Evolutionary conservation across 116 monocot species (phyloP), one percentile per base, ranked within the genome.

Genomic region (Cymodocea nodosa): DNA sequence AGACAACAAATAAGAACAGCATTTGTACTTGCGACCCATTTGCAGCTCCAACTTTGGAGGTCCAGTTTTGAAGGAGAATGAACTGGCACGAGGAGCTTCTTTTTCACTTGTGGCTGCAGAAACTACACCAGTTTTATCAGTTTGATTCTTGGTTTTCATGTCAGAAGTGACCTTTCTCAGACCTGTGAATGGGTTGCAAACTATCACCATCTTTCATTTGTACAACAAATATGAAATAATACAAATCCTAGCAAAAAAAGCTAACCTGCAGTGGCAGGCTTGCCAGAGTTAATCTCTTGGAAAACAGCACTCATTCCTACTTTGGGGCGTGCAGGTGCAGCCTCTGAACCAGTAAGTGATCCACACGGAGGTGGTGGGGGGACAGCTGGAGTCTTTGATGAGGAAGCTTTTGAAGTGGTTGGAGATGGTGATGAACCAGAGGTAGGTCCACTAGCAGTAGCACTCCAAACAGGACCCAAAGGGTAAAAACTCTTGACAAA

Each of bases 1-100:
- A 72, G 56, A 52, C 57, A 20, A 65, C 2, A 35, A 22, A 37
- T 13, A 69, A 59, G 35, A 37, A 6, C 68, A 9, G 12, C 19
- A 67, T 66, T 65, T 88, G 78, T 51, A 97, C 97, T 84, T 91
- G 80, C 91, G 97, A 24, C 91, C 91, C 91, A 97, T 84, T 74
- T 97, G 97, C 77, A 97, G 88, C 78, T 97, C 97, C 71, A 97
- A 63, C 60, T 83, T 91, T 3, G 97, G 97, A 23, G 91, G 85
- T 0, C 82, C 91, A 19, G 72, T 59, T 76, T 84, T 88, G 30
- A 88, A 80, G 22, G 85, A 78, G 66, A 71, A 75, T 35, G 81
- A 76, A 71, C 74, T 77, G 16, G 25, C 23, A 35, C 67, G 67
- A 35, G 44, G 85, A 64, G 70, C 25, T 75, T 74, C 77, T 58